These are phyloP conservation scores for Imleria badia DNA, from an alignment of 768 basidiomycete species.

Conservation along the genomic window DNA sequence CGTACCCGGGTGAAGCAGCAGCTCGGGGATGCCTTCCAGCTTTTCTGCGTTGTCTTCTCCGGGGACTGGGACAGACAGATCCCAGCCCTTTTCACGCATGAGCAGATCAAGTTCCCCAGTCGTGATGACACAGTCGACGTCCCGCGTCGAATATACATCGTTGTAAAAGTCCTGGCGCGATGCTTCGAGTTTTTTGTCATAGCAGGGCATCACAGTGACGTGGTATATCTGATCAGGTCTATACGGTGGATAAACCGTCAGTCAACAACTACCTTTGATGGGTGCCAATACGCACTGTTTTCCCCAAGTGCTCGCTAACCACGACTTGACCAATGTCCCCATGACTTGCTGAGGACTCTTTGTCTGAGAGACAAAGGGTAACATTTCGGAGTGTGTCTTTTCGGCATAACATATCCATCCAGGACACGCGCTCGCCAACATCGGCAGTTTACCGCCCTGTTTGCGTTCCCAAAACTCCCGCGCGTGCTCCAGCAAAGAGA, in stretches of 20 bases:
- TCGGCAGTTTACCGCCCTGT: constrained; percentile 57
- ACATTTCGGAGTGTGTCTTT: constrained; percentile 91
- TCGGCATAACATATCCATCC: constrained; percentile 99
- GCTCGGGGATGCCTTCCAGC: constrained; percentile 54
- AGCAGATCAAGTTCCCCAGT: constrained; percentile 91
- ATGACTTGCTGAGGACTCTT: constrained; percentile 95
- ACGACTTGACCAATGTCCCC: constrained; percentile 90
- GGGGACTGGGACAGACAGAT: constrained; percentile 57
- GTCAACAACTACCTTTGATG: neutral
- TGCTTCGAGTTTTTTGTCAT: constrained; percentile 99
- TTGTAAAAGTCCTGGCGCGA: constrained; percentile 92
- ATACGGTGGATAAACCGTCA: constrained; percentile 5
- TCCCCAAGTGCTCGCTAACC: constrained; percentile 69
- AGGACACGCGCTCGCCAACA: constrained; percentile 95
- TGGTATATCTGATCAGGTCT: constrained; percentile 92
- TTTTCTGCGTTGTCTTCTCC: constrained; percentile 42
- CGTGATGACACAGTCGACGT: constrained; percentile 96
- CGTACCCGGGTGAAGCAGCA: constrained; percentile 77
- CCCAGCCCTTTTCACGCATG: constrained; percentile 80
- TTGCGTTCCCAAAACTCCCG: constrained; percentile 78
- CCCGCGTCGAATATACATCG: constrained; percentile 76
- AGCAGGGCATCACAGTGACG: constrained; percentile 98
- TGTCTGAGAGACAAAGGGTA: constrained; percentile 84
- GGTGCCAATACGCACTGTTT: constrained; percentile 53
- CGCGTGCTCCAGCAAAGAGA: constrained; percentile 79